Evolutionary conservation across 192 early-diverging fungal species (phyloP).

Genomic region (Borealophlyctis nickersoniae): DNA sequence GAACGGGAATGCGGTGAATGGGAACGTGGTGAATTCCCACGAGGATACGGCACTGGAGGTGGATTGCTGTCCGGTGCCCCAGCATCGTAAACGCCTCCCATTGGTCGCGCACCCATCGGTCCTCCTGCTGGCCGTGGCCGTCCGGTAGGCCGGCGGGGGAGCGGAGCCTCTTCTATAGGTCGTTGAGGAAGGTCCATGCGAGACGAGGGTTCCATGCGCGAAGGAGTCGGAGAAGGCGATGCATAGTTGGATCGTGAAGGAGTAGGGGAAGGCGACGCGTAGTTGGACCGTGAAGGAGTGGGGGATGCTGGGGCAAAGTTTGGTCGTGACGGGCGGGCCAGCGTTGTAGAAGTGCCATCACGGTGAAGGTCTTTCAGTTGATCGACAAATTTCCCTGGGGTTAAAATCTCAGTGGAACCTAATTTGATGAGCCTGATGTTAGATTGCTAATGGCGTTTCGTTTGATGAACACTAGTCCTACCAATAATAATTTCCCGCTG

Average conservation of each 20-base stretch:
- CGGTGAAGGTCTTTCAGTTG: constrained; percentile 52
- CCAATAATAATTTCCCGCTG: constrained; percentile 73
- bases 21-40: too few species aligned
- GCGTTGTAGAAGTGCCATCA: neutral
- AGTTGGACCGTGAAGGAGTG: neutral
- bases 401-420: constrained; percentile 74
- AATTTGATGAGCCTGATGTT: neutral
- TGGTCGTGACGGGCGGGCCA: neutral
- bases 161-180: neutral
- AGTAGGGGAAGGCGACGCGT: neutral
- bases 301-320: neutral
- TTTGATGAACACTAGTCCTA: neutral
- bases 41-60: too few species aligned
- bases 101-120: neutral
- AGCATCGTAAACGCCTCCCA: neutral
- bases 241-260: neutral
- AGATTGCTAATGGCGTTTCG: neutral
- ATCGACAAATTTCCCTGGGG: constrained; percentile 67
- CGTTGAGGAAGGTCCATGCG: too few species aligned
- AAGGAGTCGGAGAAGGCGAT: too few species aligned
- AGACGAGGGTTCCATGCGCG: too few species aligned
- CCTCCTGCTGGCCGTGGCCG: neutral
- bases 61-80: too few species aligned
- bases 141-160: neutral
- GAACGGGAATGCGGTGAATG: too few species aligned